Evolutionary conservation across 2,329 filamentous ascomycete species (phyloP).

Genomic region (Aspergillus sp.): DNA sequence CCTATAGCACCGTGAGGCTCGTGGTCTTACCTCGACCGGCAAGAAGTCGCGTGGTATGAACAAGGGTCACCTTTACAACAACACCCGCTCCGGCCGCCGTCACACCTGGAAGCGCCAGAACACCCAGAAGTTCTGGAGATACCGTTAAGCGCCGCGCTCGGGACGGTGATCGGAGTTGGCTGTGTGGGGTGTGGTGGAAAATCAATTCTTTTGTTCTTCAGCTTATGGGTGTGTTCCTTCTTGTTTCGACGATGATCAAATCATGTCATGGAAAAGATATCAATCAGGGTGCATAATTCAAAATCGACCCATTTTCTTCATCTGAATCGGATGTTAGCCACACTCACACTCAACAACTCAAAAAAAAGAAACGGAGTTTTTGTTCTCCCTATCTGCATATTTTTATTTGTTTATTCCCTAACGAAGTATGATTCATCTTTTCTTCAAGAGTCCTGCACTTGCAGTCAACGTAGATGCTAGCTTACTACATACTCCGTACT

Average conservation of each 20-base stretch:
- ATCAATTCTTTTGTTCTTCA: constrained; percentile 3
- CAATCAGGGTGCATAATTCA: constrained; percentile 30
- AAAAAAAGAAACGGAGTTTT: constrained; percentile 14
- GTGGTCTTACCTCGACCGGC: constrained; percentile 95
- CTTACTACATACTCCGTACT: no score
- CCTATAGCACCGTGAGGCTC: constrained; percentile 79
- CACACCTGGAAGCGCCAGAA: constrained; percentile 99
- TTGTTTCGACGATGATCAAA: constrained; percentile 16
- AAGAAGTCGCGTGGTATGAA: constrained; percentile 99
- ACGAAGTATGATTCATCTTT: constrained; percentile 31
- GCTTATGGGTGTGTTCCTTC: constrained; percentile 22
- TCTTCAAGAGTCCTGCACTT: constrained; percentile 5
- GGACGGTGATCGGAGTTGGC: constrained; percentile 23
- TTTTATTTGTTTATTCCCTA: constrained; percentile 17
- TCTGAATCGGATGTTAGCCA: constrained; percentile 31
- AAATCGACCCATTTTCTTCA: constrained; percentile 14
- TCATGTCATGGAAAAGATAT: constrained; percentile 9
- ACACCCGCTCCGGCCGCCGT: constrained; percentile 91
- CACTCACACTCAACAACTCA: no score
- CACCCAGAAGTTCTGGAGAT: constrained; percentile 97
- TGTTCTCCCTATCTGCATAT: constrained; percentile 19
- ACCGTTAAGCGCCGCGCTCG: constrained; percentile 55
- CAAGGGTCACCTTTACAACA: constrained; percentile 99
- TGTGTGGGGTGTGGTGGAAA: constrained; percentile 11
- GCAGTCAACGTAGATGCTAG: no score